Base-by-base conservation (phyloP, 352 stramenopile species). In the Elongisporangium senticosum region DNA sequence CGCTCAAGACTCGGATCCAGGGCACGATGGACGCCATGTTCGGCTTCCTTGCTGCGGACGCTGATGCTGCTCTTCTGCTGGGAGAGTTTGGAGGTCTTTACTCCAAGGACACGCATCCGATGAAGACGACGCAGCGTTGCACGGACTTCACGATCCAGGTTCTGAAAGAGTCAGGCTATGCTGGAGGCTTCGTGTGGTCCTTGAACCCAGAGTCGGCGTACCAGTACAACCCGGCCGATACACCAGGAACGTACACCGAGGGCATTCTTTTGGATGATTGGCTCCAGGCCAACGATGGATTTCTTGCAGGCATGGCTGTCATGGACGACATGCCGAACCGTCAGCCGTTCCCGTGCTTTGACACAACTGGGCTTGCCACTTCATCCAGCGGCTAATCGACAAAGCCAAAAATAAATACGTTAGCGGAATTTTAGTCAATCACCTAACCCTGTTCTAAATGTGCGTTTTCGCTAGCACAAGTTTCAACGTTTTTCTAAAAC, bases 21-120 rank as follows among this genome's bases (percentile, higher is more conserved):
- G 56, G 53, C 1, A 78, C 68, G 0, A 74, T 70, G 53, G 37
- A 76, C 40, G 54, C 76, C 55, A 78, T 78, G 70, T 78, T 78
- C 63, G 70, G 70, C 7, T 78, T 67, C 48, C 26, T 78, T 14
- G 63, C 65, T 7, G 58, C 55, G 3, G 53, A 65, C 14, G 67
- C 62, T 15, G 67, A 58, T 2, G 51, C 67, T 1, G 67, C 69
- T 17, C 51, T 77, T 14, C 4, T 77, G 19, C 55, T 77, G 8
- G 70, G 70, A 3, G 67, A 78, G 26, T 78, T 78, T 37, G 68
- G 68, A 7, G 70, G 70, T 0, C 49, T 78, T 6, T 78, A 78
- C 19, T 28, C 61, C 3, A 53, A n/a, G 0, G 70, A 78, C 55
- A 22, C 19, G 8, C 70, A 78, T 28, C 68, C 67, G 14, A 55